A percentile compares a stretch with the other conserved stretches of the same genome.
These are phyloP conservation scores for Lachnum nothofagi DNA, from an alignment of 2,329 filamentous ascomycete genomes.

Conservation along the genomic window DNA sequence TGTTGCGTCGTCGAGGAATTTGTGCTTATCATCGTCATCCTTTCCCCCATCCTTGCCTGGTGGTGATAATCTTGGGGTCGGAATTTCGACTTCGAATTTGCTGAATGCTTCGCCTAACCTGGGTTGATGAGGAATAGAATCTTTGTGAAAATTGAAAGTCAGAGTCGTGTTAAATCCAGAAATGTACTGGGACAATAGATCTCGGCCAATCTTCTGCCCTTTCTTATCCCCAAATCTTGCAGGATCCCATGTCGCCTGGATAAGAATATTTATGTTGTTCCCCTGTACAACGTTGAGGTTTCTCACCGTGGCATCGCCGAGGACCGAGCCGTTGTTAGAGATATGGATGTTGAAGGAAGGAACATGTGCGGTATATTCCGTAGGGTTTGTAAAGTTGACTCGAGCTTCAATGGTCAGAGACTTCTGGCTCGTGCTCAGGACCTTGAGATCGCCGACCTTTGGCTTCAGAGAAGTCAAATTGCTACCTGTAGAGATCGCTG, in stretches of 20 bases:
- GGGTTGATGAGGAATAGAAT: constrained; percentile 70
- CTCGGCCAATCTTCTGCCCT: constrained; percentile 58
- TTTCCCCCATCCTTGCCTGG: constrained; percentile 45
- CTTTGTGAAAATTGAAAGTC: constrained; percentile 64
- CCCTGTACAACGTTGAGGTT: constrained; percentile 62
- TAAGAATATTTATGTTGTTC: constrained; percentile 63
- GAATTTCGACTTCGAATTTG: constrained; percentile 63
- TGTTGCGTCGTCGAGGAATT: constrained; percentile 80
- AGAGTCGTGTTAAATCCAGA: constrained; percentile 83
- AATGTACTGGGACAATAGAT: constrained; percentile 78
- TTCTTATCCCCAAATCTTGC: constrained; percentile 53
- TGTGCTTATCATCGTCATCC: constrained; percentile 43
- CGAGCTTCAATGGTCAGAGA: constrained; percentile 66
- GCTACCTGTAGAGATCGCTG: constrained; percentile 55
- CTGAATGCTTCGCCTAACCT: constrained; percentile 68
- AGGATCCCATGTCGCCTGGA: constrained; percentile 73
- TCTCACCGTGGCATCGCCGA: constrained; percentile 69
- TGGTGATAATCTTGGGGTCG: constrained; percentile 61
- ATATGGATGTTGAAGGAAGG: constrained; percentile 76
- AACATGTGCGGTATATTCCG: constrained; percentile 75
- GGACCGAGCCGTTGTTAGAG: constrained; percentile 63
- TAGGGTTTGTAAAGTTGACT: constrained; percentile 86
- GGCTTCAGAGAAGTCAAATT: constrained; percentile 48
- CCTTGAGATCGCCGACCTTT: constrained; percentile 63
- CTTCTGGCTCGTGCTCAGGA: constrained; percentile 66